phyloP scores from a whole-genome alignment of 2,329 filamentous ascomycete species.

The Hirsutella rhossiliensis region DNA sequence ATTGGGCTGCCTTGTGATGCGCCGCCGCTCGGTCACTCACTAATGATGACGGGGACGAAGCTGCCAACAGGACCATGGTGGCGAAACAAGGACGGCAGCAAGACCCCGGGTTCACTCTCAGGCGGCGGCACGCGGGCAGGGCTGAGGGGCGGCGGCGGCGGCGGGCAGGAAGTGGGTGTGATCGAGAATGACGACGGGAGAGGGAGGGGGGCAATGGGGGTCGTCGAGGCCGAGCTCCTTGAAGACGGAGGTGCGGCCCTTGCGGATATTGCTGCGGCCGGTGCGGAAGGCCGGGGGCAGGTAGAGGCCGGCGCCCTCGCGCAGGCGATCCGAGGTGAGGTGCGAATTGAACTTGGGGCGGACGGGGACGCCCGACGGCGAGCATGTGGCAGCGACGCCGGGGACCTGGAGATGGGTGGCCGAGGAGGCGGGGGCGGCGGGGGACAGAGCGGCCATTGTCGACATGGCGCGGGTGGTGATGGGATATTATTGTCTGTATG shows the following conservation, averaged over 20 bases:
- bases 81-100: too few relatives aligned
- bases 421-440: neutral
- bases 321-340: constrained; percentile 36
- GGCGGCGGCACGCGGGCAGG: neutral
- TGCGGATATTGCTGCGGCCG: constrained; percentile 32
- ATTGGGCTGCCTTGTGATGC: too few relatives aligned
- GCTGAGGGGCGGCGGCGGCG: neutral
- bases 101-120: neutral
- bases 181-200: neutral
- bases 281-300: constrained; percentile 23
- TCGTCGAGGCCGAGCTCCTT: constrained; percentile 36
- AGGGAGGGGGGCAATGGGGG: constrained; percentile 9
- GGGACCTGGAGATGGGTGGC: neutral
- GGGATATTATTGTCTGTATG: neutral
- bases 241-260: constrained; percentile 39
- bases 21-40: too few relatives aligned
- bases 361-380: constrained; percentile 7
- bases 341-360: constrained; percentile 39
- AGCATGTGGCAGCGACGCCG: neutral
- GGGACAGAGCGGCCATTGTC: neutral
- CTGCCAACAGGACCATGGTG: too few relatives aligned
- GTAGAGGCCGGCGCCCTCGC: constrained; percentile 30
- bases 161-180: neutral
- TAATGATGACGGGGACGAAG: too few relatives aligned
- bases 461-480: neutral